Evolutionary conservation across 2,329 filamentous ascomycete species (phyloP).

Genomic region (Trichoderma pleuroti): DNA sequence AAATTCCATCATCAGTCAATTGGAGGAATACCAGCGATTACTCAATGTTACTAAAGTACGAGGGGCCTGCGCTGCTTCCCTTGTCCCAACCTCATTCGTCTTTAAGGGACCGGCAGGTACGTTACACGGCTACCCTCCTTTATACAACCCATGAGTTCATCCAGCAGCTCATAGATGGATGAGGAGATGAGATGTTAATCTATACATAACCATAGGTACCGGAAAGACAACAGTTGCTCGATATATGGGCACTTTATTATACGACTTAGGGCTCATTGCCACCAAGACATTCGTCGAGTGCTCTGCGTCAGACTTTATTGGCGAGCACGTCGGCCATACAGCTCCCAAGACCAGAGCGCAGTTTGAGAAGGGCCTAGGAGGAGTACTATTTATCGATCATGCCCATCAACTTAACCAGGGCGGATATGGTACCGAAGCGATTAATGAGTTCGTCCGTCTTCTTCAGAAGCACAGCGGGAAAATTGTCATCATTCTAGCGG

Average conservation of each 20-base stretch:
- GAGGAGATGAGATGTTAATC: neutral
- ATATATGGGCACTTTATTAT: neutral
- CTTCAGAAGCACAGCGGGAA: neutral
- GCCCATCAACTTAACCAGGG: neutral
- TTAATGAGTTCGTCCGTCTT: neutral
- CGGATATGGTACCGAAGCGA: neutral
- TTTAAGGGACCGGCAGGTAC: neutral
- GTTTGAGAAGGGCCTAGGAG: neutral
- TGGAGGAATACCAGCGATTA: neutral
- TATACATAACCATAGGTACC: neutral
- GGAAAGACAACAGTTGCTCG: constrained; percentile 3
- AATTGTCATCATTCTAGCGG: neutral
- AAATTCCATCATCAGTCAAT: neutral
- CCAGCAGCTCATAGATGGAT: neutral
- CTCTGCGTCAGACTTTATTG: neutral
- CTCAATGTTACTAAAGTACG: neutral
- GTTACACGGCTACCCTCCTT: neutral
- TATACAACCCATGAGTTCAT: neutral
- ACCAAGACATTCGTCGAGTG: neutral
- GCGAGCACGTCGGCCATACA: neutral
- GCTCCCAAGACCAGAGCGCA: neutral
- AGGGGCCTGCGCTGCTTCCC: too few relatives aligned
- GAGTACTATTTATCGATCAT: neutral
- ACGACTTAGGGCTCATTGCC: neutral
- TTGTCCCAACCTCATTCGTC: neutral